Base-by-base conservation (phyloP, 2,329 filamentous ascomycete genomes). In the Colletotrichum chlorophyti region DNA sequence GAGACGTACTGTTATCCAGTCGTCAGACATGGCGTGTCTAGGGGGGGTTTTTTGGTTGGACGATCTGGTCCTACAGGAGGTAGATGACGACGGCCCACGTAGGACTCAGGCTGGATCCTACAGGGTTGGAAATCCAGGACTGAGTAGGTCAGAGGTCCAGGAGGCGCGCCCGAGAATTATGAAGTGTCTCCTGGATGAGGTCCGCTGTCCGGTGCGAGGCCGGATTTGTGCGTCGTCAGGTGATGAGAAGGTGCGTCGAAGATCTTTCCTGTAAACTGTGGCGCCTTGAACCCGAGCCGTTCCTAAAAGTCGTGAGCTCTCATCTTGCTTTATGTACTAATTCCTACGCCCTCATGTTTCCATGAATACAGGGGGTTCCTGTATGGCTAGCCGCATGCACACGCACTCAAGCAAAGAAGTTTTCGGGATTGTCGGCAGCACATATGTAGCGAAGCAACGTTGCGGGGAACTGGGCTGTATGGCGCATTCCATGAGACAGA, bases 111-210 rank as follows among this genome's bases (percentile, higher is more conserved):
- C 4, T 3, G 35, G 34, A 12, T 49, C 46, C 17, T 40, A 29
- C 24, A 23, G 14, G 14, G 26, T 21, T 21, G 23, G 15, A 17
- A 17, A 38, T 3, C 15, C 23, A 24, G 12, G 17, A 29, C 21
- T 10, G 14, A 17, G 12, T 19, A 32, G 26, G 24, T n/a, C n/a
- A n/a, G n/a, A n/a, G 14, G 17, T 9, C 12, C n/a, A 40, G 46
- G 34, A 40, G 34, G 29, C 24, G 17, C 46, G 46, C 34, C 34
- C 46, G 46, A 40, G 9, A 49, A 49, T 49, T 40, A n/a, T n/a
- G n/a, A n/a, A n/a, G 34, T 49, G 46, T 32, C 17, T 21, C 46
- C 10, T 15, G 24, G 12, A n/a, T 26, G 29, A 9, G 12, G 31
- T 14, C 12, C 19, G 10, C 43, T 17, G 24, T 40, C 29, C 17